Conservation (phyloP, 176 grass and related monocot species). For the Eremochloa ophiuroides region DNA sequence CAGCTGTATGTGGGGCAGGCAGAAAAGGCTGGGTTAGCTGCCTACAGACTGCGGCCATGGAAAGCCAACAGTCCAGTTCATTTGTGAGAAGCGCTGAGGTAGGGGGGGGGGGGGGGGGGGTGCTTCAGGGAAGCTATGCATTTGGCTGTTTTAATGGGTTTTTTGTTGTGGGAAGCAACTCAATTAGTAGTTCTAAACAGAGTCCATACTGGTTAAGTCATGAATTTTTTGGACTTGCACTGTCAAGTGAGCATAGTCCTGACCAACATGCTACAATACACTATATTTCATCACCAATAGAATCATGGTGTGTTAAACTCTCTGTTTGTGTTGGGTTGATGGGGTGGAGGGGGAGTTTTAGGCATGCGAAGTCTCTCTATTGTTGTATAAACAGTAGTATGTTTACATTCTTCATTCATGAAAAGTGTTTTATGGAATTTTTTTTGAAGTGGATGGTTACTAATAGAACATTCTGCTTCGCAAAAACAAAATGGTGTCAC, state of each 20-base stretch:
- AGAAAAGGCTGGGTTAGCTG: too few relatives aligned
- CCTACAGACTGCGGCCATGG: too few relatives aligned
- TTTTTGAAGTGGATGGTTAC: not conserved
- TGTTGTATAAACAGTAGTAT: not conserved
- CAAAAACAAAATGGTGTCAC: not conserved
- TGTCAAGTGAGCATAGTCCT: not conserved
- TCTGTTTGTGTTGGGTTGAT: not conserved
- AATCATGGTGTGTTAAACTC: not conserved
- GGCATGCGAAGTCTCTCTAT: not conserved
- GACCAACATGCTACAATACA: not conserved
- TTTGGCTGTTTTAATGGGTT: not conserved
- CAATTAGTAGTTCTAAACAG: not conserved
- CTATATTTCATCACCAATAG: not conserved
- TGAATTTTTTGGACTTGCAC: not conserved
- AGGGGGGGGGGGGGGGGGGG: too few relatives aligned
- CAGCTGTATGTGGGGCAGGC: too few relatives aligned
- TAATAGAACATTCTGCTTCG: not conserved
- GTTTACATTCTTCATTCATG: not conserved
- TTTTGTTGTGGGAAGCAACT: not conserved
- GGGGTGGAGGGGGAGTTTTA: not conserved
- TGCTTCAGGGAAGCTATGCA: too few relatives aligned
- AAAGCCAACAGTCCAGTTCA: too few relatives aligned
- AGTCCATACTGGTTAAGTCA: not conserved
- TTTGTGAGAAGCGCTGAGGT: too few relatives aligned
- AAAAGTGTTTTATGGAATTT: not conserved